Conservation (phyloP, 2,329 filamentous ascomycete genomes). For the Penicillium nordicum region DNA sequence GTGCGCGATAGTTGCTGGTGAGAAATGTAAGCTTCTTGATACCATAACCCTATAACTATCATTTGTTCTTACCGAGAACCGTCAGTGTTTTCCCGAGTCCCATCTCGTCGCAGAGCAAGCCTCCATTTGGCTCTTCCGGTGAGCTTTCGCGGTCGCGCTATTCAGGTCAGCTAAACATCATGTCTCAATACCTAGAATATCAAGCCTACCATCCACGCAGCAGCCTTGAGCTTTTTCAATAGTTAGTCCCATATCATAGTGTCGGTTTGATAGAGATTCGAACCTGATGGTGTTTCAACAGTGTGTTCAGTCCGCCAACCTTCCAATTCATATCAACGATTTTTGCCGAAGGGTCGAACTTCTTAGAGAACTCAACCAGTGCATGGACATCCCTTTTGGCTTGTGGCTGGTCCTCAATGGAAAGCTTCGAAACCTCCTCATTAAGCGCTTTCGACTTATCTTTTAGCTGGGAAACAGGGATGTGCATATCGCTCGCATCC, state of each 20-base stretch:
- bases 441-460: constrained; percentile 32
- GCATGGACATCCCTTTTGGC: constrained; percentile 24
- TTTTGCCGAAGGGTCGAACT: constrained; percentile 27
- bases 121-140: constrained; percentile 27
- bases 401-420: constrained; percentile 21
- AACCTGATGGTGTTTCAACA: constrained; percentile 38
- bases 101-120: constrained; percentile 42
- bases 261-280: not conserved
- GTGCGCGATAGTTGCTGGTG: constrained; percentile 37
- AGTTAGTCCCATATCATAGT: not conserved
- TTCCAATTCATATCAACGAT: constrained; percentile 33
- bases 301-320: constrained; percentile 32
- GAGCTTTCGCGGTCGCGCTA: constrained; percentile 33
- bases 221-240: constrained; percentile 27
- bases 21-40: not conserved
- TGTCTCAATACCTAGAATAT: not conserved
- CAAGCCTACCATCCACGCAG: constrained; percentile 33
- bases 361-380: constrained; percentile 27
- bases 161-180: constrained; percentile 8
- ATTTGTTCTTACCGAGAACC: constrained; percentile 27
- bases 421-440: constrained; percentile 33
- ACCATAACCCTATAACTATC: not conserved
- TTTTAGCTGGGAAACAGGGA: constrained; percentile 23
- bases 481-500: constrained; percentile 25
- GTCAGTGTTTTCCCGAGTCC: constrained; percentile 43